A percentile compares a stretch with the other conserved stretches of the same genome.
These are phyloP conservation scores for Globisporangium apiculatum DNA, from an alignment of 352 stramenopile species.

Conservation along the genomic window DNA sequence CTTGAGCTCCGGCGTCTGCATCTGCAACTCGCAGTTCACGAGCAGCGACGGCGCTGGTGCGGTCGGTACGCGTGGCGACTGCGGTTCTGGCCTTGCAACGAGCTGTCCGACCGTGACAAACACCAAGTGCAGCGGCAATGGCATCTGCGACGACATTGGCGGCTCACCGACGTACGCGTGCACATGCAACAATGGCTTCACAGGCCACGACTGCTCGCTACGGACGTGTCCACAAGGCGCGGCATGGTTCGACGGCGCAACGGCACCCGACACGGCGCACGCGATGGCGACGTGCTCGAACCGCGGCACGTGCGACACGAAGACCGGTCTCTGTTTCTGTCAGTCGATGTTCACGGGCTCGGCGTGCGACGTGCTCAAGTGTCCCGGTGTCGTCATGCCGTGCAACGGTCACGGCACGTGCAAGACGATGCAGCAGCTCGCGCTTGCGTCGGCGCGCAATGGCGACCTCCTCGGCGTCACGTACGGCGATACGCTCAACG, in stretches of 20 bases:
- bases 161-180: constrained; percentile 40
- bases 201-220: constrained; percentile 44
- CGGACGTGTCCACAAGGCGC: constrained; percentile 40
- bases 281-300: constrained; percentile 45
- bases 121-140: constrained; percentile 33
- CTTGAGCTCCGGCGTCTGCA: constrained; percentile 50
- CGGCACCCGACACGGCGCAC: constrained; percentile 39
- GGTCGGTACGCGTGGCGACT: constrained; percentile 35
- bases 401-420: constrained; percentile 75
- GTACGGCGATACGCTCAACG: constrained; percentile 64
- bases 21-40: constrained; percentile 50
- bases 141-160: constrained; percentile 27
- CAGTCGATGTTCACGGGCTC: constrained; percentile 63
- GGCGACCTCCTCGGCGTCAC: constrained; percentile 42
- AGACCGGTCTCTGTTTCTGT: constrained; percentile 55
- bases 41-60: constrained; percentile 45
- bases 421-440: constrained; percentile 67
- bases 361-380: constrained; percentile 63
- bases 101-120: constrained; percentile 30
- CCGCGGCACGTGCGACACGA: constrained; percentile 42
- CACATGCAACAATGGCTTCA: constrained; percentile 51
- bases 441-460: constrained; percentile 23
- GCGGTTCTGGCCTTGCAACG: constrained; percentile 23
- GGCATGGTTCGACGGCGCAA: constrained; percentile 67
- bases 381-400: constrained; percentile 20